Base-by-base conservation (phyloP, 2,329 filamentous ascomycete genomes). In the Trichophyton mentagrophytes region DNA sequence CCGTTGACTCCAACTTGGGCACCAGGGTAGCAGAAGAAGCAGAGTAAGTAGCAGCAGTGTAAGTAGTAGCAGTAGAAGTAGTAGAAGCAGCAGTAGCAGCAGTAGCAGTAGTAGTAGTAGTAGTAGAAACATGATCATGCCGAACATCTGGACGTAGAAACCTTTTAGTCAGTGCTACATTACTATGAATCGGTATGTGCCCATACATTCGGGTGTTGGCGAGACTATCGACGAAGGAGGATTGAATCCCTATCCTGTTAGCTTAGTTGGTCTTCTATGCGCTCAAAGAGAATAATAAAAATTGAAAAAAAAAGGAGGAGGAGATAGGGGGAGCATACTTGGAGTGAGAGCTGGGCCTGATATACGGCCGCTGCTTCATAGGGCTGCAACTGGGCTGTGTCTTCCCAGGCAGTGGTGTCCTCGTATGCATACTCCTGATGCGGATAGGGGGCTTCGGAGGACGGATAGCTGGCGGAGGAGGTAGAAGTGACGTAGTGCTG, bases 251-350 rank as follows among this genome's bases (percentile, higher is more conserved):
- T 59, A 36, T 46, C 17, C 57, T 42, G 57, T 47, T 49, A 49
- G 57, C n/a, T 59, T 49, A 36, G 57, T 15, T 59, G 33, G 7
- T 8, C 17, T 8, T 33, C 20, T 36, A 9, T 22, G 25, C 25
- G 4, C 25, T 27, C 25, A 6, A 27, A 27, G 25, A 27, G 25
- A 27, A 27, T 42, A 13, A 22, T 42, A 25, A 13, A 33, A 13
- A 22, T 44, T 4, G 2, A 42, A 15, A 42, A 7, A n/a, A 42
- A 17, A 42, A 42, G 5, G 13, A 5, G 15, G 40, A 20, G 3
- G 4, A n/a, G 13, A 49, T 47, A 17, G 47, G 17, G 33, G 33
- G 27, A 57, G 33, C 63, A 59, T 62, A 64, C 63, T 46, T 60
- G 61, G 20, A 62, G 38, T 27, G 36, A 38, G 20, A 59, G 17